A percentile compares a stretch with the other conserved stretches of the same genome.
Conservation (phyloP, 129 eudicot genomes). For the Centella asiatica region DNA sequence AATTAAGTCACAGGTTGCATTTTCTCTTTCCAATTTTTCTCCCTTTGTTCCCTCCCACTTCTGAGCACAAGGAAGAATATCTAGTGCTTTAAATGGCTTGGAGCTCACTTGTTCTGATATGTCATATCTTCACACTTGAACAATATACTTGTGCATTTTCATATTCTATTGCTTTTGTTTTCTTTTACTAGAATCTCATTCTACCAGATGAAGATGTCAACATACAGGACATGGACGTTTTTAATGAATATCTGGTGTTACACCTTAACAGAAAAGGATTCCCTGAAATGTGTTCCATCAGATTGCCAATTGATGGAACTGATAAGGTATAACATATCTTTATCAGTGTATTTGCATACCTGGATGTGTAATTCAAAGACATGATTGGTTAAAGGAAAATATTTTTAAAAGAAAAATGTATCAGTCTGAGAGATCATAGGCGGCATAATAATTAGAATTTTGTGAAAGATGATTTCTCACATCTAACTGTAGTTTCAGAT, state of each 20-base stretch:
- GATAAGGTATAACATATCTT: conserved; percentile 31
- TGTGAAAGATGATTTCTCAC: too few species aligned
- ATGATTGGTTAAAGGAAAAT: too few species aligned
- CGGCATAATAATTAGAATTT: too few species aligned
- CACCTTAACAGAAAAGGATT: conserved; percentile 44
- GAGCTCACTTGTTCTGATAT: background rate
- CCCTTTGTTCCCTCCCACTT: background rate
- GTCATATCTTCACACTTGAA: background rate
- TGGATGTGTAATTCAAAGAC: background rate
- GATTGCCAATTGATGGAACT: conserved; percentile 50
- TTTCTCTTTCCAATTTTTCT: conserved; percentile 2
- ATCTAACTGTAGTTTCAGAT: too few species aligned
- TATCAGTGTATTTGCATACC: conserved; percentile 1
- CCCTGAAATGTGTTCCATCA: conserved; percentile 60
- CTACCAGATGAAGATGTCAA: conserved; percentile 46
- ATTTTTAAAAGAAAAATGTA: too few species aligned
- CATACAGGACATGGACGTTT: conserved; percentile 82
- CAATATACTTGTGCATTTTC: conserved; percentile 7
- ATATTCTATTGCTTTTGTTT: conserved; percentile 7
- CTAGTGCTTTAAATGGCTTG: too few species aligned
- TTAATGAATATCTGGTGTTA: conserved; percentile 60
- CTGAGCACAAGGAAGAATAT: too few species aligned
- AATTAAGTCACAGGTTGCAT: too few species aligned
- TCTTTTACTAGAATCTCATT: conserved; percentile 41
- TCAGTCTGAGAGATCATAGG: too few species aligned